Base-by-base conservation (phyloP, 2,329 filamentous ascomycete species). In the Cordyceps cicadae region DNA sequence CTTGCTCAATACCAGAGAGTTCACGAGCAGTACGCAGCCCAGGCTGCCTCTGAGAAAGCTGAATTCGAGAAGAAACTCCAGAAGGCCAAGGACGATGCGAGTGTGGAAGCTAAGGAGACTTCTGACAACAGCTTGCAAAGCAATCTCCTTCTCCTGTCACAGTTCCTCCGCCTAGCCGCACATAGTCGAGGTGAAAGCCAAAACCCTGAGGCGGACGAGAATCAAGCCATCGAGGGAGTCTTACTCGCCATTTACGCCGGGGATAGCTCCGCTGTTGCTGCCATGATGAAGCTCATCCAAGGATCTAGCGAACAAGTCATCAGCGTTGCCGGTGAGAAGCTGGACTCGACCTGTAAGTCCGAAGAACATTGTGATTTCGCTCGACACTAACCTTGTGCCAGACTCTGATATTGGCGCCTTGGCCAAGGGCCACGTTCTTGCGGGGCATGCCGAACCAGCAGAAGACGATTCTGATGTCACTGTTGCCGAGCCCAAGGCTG, bases 151-250 rank as follows among this genome's bases (percentile, higher is more conserved):
- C 79, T 85, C 29, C 77, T 94, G 64, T 90, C 89, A 5, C 88
- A 91, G 71, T 95, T 94, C 78, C 77, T 94, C 65, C 85, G 88
- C 66, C 82, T 92, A 43, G 90, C 90, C 62, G 90, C 90, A 62
- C 86, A 89, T 67, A 85, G 90, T 66, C 83, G 89, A 67, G 81
- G 84, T 21, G 87, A 90, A 69, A 88, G 89, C 64, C 82, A 78
- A 59, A 82, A 88, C 66, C 80, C 83, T 53, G 75, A 78, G 46
- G 73, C 81, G 5, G 88, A 92, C 61, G 88, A 93, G 76, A 90
- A 87, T 74, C 85, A 86, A 74, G 90, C 89, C 41, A 86, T 94
- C 62, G 90, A 95, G 75, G 89, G 89, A 57, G 86, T 90, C 39
- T 79, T 95, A 62, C 79, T 92, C 52, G 82, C 87, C 63, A 87